Conservation (phyloP, 1,284 basidiomycete species). For the Ustilago crameri region DNA sequence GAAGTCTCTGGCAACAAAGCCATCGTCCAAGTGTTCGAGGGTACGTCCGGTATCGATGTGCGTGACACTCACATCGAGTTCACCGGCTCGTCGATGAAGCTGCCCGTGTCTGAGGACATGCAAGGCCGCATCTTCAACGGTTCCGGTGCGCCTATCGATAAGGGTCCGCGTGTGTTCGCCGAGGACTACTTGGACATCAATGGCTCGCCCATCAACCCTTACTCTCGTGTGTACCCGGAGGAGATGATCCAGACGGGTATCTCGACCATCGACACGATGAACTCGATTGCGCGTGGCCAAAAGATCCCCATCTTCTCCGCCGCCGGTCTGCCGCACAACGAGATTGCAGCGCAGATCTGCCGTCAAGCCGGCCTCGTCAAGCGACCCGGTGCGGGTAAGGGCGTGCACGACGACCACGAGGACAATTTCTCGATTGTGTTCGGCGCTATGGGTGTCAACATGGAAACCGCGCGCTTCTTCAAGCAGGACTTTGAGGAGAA, state of each 20-base stretch:
- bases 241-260: slow-evolving; percentile 99
- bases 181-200: slow-evolving; percentile 99
- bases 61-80: slow-evolving; percentile 98
- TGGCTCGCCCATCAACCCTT: slow-evolving; percentile 99
- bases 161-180: slow-evolving; percentile 98
- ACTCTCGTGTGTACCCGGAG: slow-evolving; percentile 98
- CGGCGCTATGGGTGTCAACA: slow-evolving; percentile 99
- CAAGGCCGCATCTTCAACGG: slow-evolving; percentile 99
- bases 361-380: slow-evolving; percentile 98
- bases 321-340: slow-evolving; percentile 97
- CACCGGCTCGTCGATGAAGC: slow-evolving; percentile 97
- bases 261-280: slow-evolving; percentile 78
- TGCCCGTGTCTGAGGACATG: slow-evolving; percentile 99
- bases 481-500: slow-evolving; percentile 99
- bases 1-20: slow-evolving; percentile 99
- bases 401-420: slow-evolving; percentile 97
- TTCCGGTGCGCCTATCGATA: slow-evolving; percentile 95
- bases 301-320: slow-evolving; percentile 99
- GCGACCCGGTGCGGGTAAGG: slow-evolving; percentile 72
- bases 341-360: slow-evolving; percentile 99
- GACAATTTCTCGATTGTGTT: slow-evolving; percentile 99
- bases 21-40: slow-evolving; percentile 97
- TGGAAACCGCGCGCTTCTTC: slow-evolving; percentile 99
- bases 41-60: slow-evolving; percentile 96
- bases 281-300: slow-evolving; percentile 99